Conservation (phyloP, 352 stramenopile genomes). For the Globisporangium okanoganense region DNA sequence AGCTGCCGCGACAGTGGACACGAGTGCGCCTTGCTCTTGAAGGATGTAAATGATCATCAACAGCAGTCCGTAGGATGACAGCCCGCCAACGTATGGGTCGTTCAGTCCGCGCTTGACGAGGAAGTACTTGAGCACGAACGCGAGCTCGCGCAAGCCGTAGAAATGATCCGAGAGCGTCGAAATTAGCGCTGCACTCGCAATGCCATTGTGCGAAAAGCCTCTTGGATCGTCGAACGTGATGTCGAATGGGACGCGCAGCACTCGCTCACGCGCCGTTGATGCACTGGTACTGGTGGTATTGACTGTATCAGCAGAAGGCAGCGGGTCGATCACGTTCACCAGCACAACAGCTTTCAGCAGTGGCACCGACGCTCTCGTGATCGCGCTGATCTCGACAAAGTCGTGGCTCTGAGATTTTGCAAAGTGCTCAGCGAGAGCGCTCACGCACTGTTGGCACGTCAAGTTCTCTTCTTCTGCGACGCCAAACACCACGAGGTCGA, state of each 20-base stretch:
- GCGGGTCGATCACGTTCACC: conserved; percentile 1
- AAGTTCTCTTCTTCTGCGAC: conserved; percentile 41
- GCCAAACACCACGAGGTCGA: conserved; percentile 79
- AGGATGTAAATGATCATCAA: conserved; percentile 76
- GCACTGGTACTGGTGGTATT: neutral
- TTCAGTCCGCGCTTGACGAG: conserved; percentile 84
- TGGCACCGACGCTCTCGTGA: conserved; percentile 70
- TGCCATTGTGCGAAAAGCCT: conserved; percentile 55
- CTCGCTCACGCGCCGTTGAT: neutral
- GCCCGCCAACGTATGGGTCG: conserved; percentile 86
- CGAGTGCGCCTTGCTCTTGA: conserved; percentile 52
- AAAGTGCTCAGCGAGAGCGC: conserved; percentile 25
- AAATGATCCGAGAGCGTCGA: conserved; percentile 60
- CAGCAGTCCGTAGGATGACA: conserved; percentile 87
- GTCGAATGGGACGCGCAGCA: conserved; percentile 63
- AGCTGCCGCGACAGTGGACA: conserved; percentile 13
- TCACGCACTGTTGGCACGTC: conserved; percentile 58
- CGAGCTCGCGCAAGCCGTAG: conserved; percentile 77
- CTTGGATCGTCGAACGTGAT: conserved; percentile 81
- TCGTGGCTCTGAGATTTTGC: conserved; percentile 3
- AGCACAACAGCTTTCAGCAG: conserved; percentile 74
- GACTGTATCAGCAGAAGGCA: neutral
- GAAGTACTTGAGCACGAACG: conserved; percentile 89
- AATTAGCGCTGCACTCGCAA: conserved; percentile 73
- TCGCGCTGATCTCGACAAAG: conserved; percentile 61